Evolutionary conservation across 1,139 yeast species (phyloP).

Genomic region (Taphrina deformans): DNA sequence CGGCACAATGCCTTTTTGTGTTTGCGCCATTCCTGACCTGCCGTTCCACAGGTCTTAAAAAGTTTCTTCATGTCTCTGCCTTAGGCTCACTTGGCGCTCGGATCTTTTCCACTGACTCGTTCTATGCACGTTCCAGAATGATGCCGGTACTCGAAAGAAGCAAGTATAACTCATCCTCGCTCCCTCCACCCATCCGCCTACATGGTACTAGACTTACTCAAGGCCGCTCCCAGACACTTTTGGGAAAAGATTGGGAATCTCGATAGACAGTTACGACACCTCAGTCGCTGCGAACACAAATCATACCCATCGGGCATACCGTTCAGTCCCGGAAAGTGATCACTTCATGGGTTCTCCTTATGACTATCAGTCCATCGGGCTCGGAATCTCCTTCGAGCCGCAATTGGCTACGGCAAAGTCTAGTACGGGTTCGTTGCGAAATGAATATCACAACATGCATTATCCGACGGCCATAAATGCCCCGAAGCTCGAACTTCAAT

Average conservation of each 20-base stretch:
- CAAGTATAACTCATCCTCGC: not conserved
- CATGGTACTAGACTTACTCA: not conserved
- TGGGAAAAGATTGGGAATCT: no score
- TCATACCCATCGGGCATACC: no score
- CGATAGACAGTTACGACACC: no score
- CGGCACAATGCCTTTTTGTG: constrained; percentile 6
- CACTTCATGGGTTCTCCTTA: not conserved
- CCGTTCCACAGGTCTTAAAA: constrained; percentile 4
- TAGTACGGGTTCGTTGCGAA: not conserved
- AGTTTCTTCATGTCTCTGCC: constrained; percentile 9
- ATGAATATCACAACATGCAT: not conserved
- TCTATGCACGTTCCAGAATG: constrained; percentile 1
- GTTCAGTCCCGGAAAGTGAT: no score
- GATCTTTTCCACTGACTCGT: constrained; percentile 13
- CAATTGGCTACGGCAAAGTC: not conserved
- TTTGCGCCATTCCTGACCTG: constrained; percentile 4
- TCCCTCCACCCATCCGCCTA: not conserved
- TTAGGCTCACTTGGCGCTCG: not conserved
- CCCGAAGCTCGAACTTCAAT: not conserved
- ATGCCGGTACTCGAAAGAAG: not conserved
- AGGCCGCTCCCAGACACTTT: no score
- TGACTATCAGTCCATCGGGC: constrained; percentile 16
- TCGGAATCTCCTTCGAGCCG: constrained; percentile 22
- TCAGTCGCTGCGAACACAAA: no score
- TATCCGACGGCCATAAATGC: not conserved